Evolutionary conservation across 331 rosid genomes (phyloP), one percentile per base, ranked within the genome.

Genomic region (Pyracantha coccinea): DNA sequence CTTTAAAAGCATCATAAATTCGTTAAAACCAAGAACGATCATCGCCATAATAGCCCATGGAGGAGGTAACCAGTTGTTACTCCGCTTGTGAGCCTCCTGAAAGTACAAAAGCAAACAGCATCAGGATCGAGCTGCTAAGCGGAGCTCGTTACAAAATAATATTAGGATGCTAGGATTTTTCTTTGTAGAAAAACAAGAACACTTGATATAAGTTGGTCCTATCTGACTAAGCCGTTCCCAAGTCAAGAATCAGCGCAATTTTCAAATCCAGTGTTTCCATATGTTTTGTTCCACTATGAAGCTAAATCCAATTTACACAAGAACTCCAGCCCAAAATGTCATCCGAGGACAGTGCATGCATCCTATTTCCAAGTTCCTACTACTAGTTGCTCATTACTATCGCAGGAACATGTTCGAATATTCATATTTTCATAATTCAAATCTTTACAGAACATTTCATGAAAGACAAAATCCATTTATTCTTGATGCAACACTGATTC

Each of bases 21-120:
- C 98, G 21, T 93, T 91, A 75, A 90, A 93, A 41, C 98, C 98
- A 73, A 93, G 97, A 66, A 91, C 24, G 65, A 84, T 6, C 87
- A 91, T 73, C 4, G 93, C 93, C 83, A 86, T 35, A 44, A 93
- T 91, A 66, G 96, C 92, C 98, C 98, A 93, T 62, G 93, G 89
- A 87, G 98, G 96, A 69, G 98, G 98, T 72, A 91, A 68, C 98
- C 97, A 87, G 78, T 85, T 87, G 84, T 88, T 93, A 79, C 83
- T 88, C 47, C 88, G 85, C 88, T 78, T 91, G 81, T 87, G 80
- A 58, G 97, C 98, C 81, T 87, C 98, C 98, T 93, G 97, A 35
- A 64, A 68, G 23, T 27, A 28, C 65, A 73, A 44, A 57, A 63
- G 72, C 8, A 23, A 73, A 65, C 2, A 53, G n/a, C 35, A 4